Evolutionary conservation across 176 grass and related monocot species (phyloP).

Genomic region (Triticum timopheevii): DNA sequence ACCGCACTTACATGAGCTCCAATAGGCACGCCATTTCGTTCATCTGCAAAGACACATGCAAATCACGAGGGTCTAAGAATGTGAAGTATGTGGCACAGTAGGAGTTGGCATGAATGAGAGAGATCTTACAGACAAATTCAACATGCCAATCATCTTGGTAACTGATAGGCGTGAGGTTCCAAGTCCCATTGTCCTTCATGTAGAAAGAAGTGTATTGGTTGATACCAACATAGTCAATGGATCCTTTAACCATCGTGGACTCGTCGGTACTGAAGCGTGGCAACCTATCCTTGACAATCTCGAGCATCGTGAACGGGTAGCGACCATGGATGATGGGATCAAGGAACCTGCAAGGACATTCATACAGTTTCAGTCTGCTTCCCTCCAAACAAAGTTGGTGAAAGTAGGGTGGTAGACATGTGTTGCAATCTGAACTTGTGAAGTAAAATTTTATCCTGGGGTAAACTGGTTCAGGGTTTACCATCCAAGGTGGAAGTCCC

Average conservation of each 20-base stretch:
- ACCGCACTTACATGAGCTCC: too few relatives aligned
- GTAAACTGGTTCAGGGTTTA: slow-evolving; percentile 10
- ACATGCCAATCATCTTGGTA: slow-evolving; percentile 79
- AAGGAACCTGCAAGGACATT: slow-evolving; percentile 45
- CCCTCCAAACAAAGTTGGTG: too few relatives aligned
- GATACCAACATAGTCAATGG: slow-evolving; percentile 77
- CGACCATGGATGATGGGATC: slow-evolving; percentile 58
- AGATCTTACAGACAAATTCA: slow-evolving; percentile 47
- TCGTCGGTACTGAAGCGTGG: slow-evolving; percentile 68
- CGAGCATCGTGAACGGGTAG: slow-evolving; percentile 64
- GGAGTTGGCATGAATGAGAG: too few relatives aligned
- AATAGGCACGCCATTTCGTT: too few relatives aligned
- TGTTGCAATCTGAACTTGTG: background rate
- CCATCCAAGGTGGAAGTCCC: slow-evolving; percentile 96
- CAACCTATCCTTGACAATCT: slow-evolving; percentile 68
- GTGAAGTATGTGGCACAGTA: too few relatives aligned
- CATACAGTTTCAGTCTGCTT: too few relatives aligned
- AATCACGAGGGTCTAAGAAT: too few relatives aligned
- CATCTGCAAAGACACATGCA: too few relatives aligned
- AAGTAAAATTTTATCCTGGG: background rate
- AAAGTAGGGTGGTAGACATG: background rate
- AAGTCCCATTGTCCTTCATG: slow-evolving; percentile 53
- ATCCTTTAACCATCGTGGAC: slow-evolving; percentile 72
- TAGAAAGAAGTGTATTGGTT: slow-evolving; percentile 89
- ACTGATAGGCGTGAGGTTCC: slow-evolving; percentile 46